Base-by-base conservation (phyloP, 495 filamentous ascomycete genomes). In the Chaetomium tenue region DNA sequence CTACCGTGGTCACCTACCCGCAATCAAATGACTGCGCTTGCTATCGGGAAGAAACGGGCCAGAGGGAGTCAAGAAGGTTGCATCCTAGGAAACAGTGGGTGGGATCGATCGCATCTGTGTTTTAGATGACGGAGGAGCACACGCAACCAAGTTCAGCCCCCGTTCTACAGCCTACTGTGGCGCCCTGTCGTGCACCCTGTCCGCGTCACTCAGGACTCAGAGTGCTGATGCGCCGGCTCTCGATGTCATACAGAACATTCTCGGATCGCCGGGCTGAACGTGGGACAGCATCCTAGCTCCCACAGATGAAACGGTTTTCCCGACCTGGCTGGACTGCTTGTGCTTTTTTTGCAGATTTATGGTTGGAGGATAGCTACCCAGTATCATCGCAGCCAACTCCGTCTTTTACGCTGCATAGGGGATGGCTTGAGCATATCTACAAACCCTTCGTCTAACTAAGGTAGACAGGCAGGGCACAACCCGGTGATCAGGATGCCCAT, bases 121-220 rank as follows among this genome's bases (percentile, higher is more conserved):
- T 42, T 33, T 33, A 44, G 48, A 61, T 61, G 59, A 52, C 40
- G 25, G 55, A 20, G 15, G 26, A 20, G 16, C 56, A 59, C 47
- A 53, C 59, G 59, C 59, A 61, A 53, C 15, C 22, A 37, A 20
- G 33, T 42, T 53, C 30, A 52, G 37, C n/a, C 58, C 22, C 58
- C 58, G 58, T 60, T 50, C 28, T 15, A 60, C 60, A 46, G 20
- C 50, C 37, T 33, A 23, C 48, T 15, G 40, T 42, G 60, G 60
- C 60, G 59, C 39, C 13, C 51, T 63, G 61, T 22, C n/a, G 61
- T 63, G 51, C 40, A 5, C 25, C 39, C 52, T 22, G 33, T 22
- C 61, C 51, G 37, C 61, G 52, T 63, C 61, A 28, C 39, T 25
- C 30, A n/a, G 18, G 52, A n/a, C 7, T 37, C 33, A 18, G 2